These are phyloP conservation scores for Coniella lustricola DNA, from an alignment of 2,329 filamentous ascomycete genomes.

Conservation along the genomic window DNA sequence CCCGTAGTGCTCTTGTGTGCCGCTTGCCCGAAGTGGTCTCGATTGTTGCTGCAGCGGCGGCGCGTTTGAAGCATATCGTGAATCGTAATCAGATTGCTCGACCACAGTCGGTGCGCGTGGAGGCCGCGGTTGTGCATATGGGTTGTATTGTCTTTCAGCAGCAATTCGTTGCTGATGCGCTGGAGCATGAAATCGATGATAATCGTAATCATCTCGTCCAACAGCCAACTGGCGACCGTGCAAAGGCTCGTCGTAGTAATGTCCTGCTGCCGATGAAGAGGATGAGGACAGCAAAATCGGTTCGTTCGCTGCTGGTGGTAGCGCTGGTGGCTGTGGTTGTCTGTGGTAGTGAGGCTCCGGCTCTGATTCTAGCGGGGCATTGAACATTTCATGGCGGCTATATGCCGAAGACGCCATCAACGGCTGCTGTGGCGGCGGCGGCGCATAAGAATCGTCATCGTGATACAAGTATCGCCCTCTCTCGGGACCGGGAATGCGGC, in stretches of 20 bases:
- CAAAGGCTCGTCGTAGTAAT: not conserved
- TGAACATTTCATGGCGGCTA: slow-evolving; percentile 3
- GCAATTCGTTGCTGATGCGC: not conserved
- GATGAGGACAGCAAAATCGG: not conserved
- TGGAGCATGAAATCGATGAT: slow-evolving; percentile 7
- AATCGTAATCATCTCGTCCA: slow-evolving; percentile 2
- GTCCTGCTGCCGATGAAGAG: not conserved
- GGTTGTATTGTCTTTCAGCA: too few relatives aligned
- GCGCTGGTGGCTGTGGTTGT: slow-evolving; percentile 7
- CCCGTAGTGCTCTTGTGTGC: slow-evolving; percentile 18
- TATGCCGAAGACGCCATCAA: slow-evolving; percentile 9
- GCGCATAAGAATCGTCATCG: slow-evolving; percentile 2
- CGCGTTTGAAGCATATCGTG: slow-evolving; percentile 10
- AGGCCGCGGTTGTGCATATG: not conserved
- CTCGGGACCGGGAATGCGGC: slow-evolving; percentile 24
- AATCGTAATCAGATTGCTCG: slow-evolving; percentile 14
- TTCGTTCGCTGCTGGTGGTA: not conserved
- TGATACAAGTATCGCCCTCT: slow-evolving; percentile 15
- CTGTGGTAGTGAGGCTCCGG: not conserved
- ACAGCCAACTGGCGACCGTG: not conserved
- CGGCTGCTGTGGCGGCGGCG: not conserved
- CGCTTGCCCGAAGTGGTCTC: slow-evolving; percentile 7
- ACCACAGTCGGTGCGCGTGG: not conserved
- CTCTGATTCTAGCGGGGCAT: not conserved
- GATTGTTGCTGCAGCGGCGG: slow-evolving; percentile 6